Evolutionary conservation across 371 early-diverging fungal genomes (phyloP).

Genomic region (Dichotomocladium elegans): DNA sequence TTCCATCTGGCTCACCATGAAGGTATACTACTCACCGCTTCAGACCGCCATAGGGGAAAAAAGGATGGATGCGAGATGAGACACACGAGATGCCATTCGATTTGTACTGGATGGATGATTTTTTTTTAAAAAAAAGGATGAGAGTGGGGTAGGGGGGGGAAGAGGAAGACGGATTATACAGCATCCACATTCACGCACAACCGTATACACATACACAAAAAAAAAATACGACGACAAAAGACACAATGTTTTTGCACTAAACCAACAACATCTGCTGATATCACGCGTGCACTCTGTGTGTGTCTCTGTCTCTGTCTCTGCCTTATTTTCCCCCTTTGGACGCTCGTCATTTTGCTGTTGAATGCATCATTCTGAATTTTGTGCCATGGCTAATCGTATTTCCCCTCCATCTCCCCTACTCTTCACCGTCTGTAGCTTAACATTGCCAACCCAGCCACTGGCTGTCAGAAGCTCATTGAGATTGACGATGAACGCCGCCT

Average conservation of each 20-base stretch:
- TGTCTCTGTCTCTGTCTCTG: background rate
- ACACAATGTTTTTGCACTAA: too few relatives aligned
- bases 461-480: slow-evolving; percentile 97
- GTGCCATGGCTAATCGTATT: too few relatives aligned
- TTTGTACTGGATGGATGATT: background rate
- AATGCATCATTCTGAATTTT: background rate
- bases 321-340: too few relatives aligned
- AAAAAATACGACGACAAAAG: too few relatives aligned
- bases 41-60: background rate
- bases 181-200: too few relatives aligned
- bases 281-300: background rate
- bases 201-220: too few relatives aligned
- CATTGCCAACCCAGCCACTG: slow-evolving; percentile 99
- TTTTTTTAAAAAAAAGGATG: background rate
- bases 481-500: slow-evolving; percentile 96
- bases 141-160: too few relatives aligned
- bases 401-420: too few relatives aligned
- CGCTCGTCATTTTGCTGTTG: too few relatives aligned
- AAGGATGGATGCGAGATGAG: too few relatives aligned
- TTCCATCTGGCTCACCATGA: background rate
- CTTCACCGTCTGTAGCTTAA: slow-evolving; percentile 70
- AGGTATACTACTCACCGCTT: background rate
- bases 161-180: too few relatives aligned
- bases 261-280: background rate
- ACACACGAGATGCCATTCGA: background rate